These are phyloP conservation scores for Pulveroboletus sp. DNA, from an alignment of 768 basidiomycete genomes.

Conservation along the genomic window DNA sequence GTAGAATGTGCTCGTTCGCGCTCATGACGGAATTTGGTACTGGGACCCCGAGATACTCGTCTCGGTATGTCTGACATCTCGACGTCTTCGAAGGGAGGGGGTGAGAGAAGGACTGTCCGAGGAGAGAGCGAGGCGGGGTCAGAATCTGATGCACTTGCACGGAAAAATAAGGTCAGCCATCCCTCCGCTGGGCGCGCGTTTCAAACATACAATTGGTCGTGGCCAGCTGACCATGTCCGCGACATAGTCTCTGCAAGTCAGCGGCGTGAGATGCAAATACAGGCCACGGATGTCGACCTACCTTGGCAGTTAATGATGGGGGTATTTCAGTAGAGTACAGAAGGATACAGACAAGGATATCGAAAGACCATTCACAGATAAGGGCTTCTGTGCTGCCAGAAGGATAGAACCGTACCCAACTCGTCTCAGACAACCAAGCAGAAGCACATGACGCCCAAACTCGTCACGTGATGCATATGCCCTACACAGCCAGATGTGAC, in stretches of 20 bases:
- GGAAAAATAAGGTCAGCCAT: constrained; percentile 3
- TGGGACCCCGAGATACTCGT: constrained; percentile 27
- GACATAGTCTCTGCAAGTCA: constrained; percentile 18
- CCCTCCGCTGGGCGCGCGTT: background rate
- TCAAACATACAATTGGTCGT: constrained; percentile 17
- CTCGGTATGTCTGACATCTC: background rate
- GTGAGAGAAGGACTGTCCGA: constrained; percentile 26
- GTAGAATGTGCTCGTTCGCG: constrained; percentile 32
- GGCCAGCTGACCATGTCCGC: constrained; percentile 19
- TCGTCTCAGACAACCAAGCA: constrained; percentile 10
- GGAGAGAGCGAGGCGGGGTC: constrained; percentile 27
- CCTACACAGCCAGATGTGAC: constrained; percentile 11
- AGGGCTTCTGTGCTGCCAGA: constrained; percentile 1
- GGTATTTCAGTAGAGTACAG: background rate
- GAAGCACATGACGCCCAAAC: constrained; percentile 8
- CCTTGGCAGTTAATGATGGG: background rate
- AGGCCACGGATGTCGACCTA: background rate
- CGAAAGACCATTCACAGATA: constrained; percentile 9
- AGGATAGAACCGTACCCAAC: background rate
- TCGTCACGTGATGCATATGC: constrained; percentile 14
- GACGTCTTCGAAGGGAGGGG: constrained; percentile 14
- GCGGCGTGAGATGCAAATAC: constrained; percentile 6
- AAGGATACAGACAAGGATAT: background rate
- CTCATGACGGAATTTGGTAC: constrained; percentile 30
- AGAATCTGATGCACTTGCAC: constrained; percentile 22